Evolutionary conservation across 768 basidiomycete species (phyloP).

Genomic region (Xerocomellus intermedius): DNA sequence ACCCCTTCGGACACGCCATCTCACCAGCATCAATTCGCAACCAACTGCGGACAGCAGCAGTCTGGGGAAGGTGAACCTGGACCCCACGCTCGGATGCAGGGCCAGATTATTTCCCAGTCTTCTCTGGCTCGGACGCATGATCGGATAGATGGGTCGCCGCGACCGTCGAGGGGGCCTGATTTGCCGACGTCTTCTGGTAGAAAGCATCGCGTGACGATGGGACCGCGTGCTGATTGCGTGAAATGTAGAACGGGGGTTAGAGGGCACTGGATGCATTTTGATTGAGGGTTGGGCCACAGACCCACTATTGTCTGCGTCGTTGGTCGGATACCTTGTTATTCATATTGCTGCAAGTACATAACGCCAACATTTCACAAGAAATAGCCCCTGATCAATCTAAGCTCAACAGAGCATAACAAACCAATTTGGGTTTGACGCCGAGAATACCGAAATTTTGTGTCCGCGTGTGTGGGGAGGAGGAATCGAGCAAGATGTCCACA

Average conservation of each 20-base stretch:
- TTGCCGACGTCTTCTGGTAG: constrained; percentile 22
- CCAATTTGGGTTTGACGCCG: constrained; percentile 2
- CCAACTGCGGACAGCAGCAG: constrained; percentile 5
- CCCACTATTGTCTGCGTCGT: too few relatives aligned
- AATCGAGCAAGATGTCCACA: constrained; percentile 59
- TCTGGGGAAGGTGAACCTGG: neutral
- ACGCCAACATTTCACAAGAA: neutral
- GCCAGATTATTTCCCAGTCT: constrained; percentile 1
- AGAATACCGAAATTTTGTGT: constrained; percentile 10
- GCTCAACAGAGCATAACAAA: constrained; percentile 30
- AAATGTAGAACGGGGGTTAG: constrained; percentile 64
- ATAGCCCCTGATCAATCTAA: constrained; percentile 1
- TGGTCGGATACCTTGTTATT: constrained; percentile 3
- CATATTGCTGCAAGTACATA: constrained; percentile 3
- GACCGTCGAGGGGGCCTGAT: constrained; percentile 12
- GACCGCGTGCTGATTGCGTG: constrained; percentile 64
- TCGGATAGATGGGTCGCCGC: constrained; percentile 16
- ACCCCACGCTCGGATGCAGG: constrained; percentile 4
- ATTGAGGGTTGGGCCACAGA: constrained; percentile 31
- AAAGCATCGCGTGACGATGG: constrained; percentile 63
- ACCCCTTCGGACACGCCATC: constrained; percentile 24
- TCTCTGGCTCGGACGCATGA: constrained; percentile 7
- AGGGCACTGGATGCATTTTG: constrained; percentile 72
- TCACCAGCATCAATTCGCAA: constrained; percentile 11
- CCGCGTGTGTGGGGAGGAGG: neutral